Evolutionary conservation across 78 protist species (phyloP), one percentile per base, ranked within the genome.

Genomic region (Chrysochromulina parva): DNA sequence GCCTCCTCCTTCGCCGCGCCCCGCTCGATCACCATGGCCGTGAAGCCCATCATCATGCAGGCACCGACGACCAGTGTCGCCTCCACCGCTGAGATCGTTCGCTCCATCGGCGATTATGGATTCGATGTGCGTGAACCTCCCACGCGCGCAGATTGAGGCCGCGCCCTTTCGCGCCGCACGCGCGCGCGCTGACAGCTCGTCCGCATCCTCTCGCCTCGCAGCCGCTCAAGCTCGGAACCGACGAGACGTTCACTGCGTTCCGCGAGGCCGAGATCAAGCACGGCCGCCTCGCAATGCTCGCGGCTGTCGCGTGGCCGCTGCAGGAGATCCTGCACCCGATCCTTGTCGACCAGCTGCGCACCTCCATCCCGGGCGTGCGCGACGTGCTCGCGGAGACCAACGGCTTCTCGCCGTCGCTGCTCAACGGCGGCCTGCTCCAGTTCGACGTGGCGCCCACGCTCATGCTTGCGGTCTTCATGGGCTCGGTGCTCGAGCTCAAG

Each of bases 261-360:
- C 78, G 90, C 67, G 90, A 88, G 60, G 90, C 90, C 22, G 90
- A 88, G 90, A n/a, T 88, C 60, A 88, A 88, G 90, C 90, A 88
- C 82, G 90, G 84, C 57, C 71, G 90, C 57, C 62, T 67, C 7
- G 90, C 90, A 5, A 88, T 88, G 90, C 82, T 66, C 57, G 90
- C 90, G 54, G 90, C 82, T 2, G 48, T 59, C 7, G 90, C 60
- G 22, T 86, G 90, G 90, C 90, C 89, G 16, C 71, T 85, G 52
- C n/a, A 66, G 54, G 89, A 85, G 89, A 28, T 85, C 58, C 57
- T 85, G 73, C 89, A 85, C 71, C 89, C 89, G 89, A 38, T 38
- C 54, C 69, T 85, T 54, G 22, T 69, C 54, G 60, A 60, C 57
- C 55, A 53, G 54, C 73, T 60, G 59, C 22, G 54, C 22, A 54